Base-by-base conservation (phyloP, 1,284 basidiomycete genomes). In the Pseudozyma sp. region DNA sequence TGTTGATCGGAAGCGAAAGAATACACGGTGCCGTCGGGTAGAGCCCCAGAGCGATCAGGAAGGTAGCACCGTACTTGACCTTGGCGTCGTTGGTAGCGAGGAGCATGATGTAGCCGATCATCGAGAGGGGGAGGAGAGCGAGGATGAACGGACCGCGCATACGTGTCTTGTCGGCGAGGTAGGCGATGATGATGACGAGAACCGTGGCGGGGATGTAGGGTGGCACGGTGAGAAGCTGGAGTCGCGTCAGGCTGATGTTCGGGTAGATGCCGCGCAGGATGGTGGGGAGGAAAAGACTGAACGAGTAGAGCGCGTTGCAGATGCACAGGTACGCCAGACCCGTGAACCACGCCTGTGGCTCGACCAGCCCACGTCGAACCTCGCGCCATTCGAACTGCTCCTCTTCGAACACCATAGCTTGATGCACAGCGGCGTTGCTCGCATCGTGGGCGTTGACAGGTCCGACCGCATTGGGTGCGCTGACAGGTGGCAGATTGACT, bases 231-330 rank as follows among this genome's bases (percentile, higher is more conserved):
- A 78, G 68, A 3, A 75, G 63, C 55, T 74, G 81, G 11, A 74
- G 65, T 16, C 71, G 54, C 13, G 77, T 67, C 7, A 58, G 68
- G 5, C 66, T 77, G 59, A 76, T 78, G 11, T 57, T 55, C 0
- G 78, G 68, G 31, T 68, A 72, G 47, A 76, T 73, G 13, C 71
- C 71, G 0, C 58, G 59, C 35, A 90, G 89, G 68, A 91, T 90
- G 1, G 89, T 89, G 35, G 65, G 67, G 8, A 81, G 58, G 62
- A 75, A 77, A 31, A 77, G 66, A 7, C 45, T 53, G 61, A 71
- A 67, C 6, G 68, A 68, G 59, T 79, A 82, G 13, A 82, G 66
- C 2, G 70, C 73, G 57, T 65, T 79, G 45, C 77, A 74, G 52
- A 74, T 66, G 42, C 61, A 62, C 45, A 77, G 47, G 46, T 74